phyloP scores from a whole-genome alignment of 2,329 filamentous ascomycete species.

The Trichophyton schoenleinii region DNA sequence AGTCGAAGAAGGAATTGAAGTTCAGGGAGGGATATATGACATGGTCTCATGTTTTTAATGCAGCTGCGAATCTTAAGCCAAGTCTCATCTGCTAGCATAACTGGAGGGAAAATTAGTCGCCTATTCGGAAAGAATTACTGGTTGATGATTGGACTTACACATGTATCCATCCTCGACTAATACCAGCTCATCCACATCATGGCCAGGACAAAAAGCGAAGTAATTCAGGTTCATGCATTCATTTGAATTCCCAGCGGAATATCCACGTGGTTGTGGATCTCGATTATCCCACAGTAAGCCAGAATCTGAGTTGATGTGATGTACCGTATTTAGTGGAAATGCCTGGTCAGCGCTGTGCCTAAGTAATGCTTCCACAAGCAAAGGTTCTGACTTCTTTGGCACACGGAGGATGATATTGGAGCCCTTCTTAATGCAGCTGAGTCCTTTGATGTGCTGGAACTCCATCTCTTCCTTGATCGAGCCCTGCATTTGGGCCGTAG shows the following conservation, averaged over 20 bases:
- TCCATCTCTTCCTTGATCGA: conserved; percentile 4
- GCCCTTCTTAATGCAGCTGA: conserved; percentile 8
- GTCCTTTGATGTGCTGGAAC: conserved; percentile 2
- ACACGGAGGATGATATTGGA: conserved; percentile 6
- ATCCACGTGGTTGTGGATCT: conserved; percentile 4
- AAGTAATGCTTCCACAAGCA: conserved; percentile 4
- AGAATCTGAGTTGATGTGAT: conserved; percentile 8
- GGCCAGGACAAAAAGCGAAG: conserved; percentile 10
- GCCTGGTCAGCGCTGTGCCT: conserved; percentile 1
- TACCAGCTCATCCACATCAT: conserved; percentile 7
- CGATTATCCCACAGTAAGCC: conserved; percentile 9
- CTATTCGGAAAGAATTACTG: background rate
- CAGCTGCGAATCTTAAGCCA: conserved; percentile 5
- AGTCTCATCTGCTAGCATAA: conserved; percentile 8
- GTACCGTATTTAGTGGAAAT: conserved; percentile 7
- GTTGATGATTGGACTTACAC: conserved; percentile 1
- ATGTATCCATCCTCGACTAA: conserved; percentile 10
- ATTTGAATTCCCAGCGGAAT: conserved; percentile 7
- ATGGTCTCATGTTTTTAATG: conserved; percentile 5
- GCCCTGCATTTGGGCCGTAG: conserved; percentile 4
- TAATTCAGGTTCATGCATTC: conserved; percentile 10
- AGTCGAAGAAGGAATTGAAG: background rate
- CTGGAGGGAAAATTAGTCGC: background rate
- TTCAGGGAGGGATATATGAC: conserved; percentile 1
- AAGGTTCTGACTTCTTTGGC: conserved; percentile 2